Evolutionary conservation across 2,329 filamentous ascomycete species (phyloP).

Genomic region (Aureobasidium zeae): DNA sequence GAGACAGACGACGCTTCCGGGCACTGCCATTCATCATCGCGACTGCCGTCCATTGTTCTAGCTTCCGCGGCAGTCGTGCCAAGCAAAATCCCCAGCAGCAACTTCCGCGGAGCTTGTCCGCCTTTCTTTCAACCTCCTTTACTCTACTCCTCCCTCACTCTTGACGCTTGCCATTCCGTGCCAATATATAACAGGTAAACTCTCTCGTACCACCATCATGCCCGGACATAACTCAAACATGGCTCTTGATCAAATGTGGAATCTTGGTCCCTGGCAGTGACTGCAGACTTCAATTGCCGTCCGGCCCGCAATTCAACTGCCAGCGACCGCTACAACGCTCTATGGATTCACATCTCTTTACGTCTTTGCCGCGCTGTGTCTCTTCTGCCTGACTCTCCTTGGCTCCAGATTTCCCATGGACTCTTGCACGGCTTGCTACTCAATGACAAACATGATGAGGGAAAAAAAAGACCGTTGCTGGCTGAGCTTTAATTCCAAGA

Average conservation of each 20-base stretch:
- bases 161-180: too few relatives aligned
- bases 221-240: too few relatives aligned
- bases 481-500: not conserved
- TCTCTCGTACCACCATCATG: too few relatives aligned
- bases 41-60: too few relatives aligned
- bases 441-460: conserved; percentile 3
- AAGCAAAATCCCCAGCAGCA: too few relatives aligned
- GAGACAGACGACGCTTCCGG: conserved; percentile 4
- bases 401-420: conserved; percentile 3
- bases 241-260: too few relatives aligned
- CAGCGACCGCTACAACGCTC: conserved; percentile 4
- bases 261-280: too few relatives aligned
- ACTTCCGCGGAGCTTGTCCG: not conserved
- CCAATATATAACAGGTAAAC: too few relatives aligned
- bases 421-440: too few relatives aligned
- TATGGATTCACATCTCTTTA: conserved; percentile 1
- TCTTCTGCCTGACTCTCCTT: not conserved
- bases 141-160: too few relatives aligned
- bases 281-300: conserved; percentile 11
- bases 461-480: not conserved
- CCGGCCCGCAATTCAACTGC: conserved; percentile 1
- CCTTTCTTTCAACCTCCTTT: not conserved
- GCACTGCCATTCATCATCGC: not conserved
- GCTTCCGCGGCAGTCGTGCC: too few relatives aligned
- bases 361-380: not conserved